These are phyloP conservation scores for Endogone sp. DNA, from an alignment of 192 early-diverging fungal species.

Conservation along the genomic window DNA sequence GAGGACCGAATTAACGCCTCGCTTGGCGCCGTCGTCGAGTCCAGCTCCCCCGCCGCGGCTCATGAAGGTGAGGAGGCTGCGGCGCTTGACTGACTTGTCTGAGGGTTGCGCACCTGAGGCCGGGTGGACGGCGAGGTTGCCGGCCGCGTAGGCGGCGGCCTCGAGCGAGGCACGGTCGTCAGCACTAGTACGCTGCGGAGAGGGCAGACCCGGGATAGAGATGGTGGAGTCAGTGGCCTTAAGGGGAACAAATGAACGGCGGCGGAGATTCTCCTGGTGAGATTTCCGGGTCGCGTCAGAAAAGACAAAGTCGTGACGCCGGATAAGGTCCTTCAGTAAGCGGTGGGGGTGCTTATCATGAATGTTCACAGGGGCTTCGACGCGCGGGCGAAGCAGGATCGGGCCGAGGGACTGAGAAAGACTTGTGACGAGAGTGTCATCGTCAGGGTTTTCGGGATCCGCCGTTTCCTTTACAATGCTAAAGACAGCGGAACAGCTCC, in stretches of 20 bases:
- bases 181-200: background rate
- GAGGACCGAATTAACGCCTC: background rate
- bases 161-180: conserved; percentile 14
- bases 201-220: background rate
- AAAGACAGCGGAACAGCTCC: conserved; percentile 1
- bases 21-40: background rate
- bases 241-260: conserved; percentile 13
- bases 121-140: background rate
- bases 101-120: background rate
- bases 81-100: background rate
- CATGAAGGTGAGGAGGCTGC: background rate
- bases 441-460: conserved; percentile 22
- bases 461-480: conserved; percentile 8
- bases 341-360: conserved; percentile 37
- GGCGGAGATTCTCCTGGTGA: conserved; percentile 20
- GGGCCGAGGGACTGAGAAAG: conserved; percentile 44
- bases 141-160: background rate
- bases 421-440: conserved; percentile 24
- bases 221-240: background rate
- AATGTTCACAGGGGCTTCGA: conserved; percentile 34
- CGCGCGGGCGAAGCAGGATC: conserved; percentile 38
- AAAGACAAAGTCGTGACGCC: conserved; percentile 39
- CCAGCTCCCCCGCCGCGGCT: background rate
- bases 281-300: conserved; percentile 11
- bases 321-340: conserved; percentile 41